A percentile compares a stretch with the other conserved stretches of the same genome.
These are phyloP conservation scores for Cyclocybe aegerita DNA, from an alignment of 768 basidiomycete genomes.

Conservation along the genomic window DNA sequence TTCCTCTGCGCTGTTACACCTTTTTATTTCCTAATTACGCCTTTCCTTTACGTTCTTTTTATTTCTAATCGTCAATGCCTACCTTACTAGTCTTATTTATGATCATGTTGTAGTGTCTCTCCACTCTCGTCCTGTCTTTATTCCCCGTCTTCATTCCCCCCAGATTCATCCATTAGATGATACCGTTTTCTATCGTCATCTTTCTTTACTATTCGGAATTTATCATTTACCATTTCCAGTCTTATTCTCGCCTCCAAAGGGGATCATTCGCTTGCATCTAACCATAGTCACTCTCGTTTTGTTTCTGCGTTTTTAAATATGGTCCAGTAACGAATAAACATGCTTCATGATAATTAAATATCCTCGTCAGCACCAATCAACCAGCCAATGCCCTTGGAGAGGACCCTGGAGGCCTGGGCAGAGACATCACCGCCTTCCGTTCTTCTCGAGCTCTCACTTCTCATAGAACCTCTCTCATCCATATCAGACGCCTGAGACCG, in stretches of 20 bases:
- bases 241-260: slow-evolving; percentile 7
- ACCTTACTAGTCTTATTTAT: too few relatives aligned
- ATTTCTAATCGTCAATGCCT: slow-evolving; percentile 1
- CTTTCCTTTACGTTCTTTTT: slow-evolving; percentile 6
- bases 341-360: slow-evolving; percentile 11
- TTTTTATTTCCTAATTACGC: slow-evolving; percentile 12
- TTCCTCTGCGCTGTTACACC: slow-evolving; percentile 16
- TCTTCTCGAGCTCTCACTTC: slow-evolving; percentile 39
- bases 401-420: slow-evolving; percentile 70
- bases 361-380: slow-evolving; percentile 83
- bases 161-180: slow-evolving; percentile 3
- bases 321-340: too few relatives aligned
- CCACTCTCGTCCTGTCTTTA: slow-evolving; percentile 21
- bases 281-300: slow-evolving; percentile 5
- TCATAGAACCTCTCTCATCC: slow-evolving; percentile 39
- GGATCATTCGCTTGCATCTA: neutral
- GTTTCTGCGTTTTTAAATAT: slow-evolving; percentile 4
- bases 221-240: slow-evolving; percentile 5
- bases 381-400: slow-evolving; percentile 95
- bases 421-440: slow-evolving; percentile 62
- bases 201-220: neutral
- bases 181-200: slow-evolving; percentile 4
- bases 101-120: slow-evolving; percentile 2
- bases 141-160: slow-evolving; percentile 9
- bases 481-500: slow-evolving; percentile 37